Evolutionary conservation across 2,329 filamentous ascomycete genomes (phyloP), one percentile per base, ranked within the genome.

Genomic region (Colletotrichum phormii): DNA sequence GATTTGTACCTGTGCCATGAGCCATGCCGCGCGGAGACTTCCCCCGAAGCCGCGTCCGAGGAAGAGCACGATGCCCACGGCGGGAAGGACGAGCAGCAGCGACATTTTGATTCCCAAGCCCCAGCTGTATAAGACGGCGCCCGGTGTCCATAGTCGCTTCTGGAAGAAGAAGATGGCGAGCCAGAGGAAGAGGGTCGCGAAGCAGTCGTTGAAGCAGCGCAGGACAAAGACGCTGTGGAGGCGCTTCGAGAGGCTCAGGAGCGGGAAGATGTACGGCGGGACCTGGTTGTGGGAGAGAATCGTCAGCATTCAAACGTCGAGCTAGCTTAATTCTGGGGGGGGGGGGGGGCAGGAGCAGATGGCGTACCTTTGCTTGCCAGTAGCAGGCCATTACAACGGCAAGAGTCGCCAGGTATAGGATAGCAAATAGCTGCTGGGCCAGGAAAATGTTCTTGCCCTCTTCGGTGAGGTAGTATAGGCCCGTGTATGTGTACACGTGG

Each of bases 61-160:
- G 73, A 97, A 90, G 46, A 97, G 86, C 42, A 97, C 84, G 9
- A 95, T 82, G 0, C 90, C 95, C 64, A 98, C 88, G 0, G 94
- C 95, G 0, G 97, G 97, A 54, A 97, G 88, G 8, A 92, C 90
- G 53, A 99, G 87, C 54, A 99, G 87, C 61, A 98, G 82, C 15
- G 94, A 94, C 97, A 99, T 99, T 85, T 99, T 99, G 77, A 97
- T 90, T n/a, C 94, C 95, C 13, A 99, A 83, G 0, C 95, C 96
- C 78, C 91, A 88, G 63, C 92, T 93, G 85, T 94, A 98, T 62
- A 91, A 85, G 18, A 95, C 80, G 62, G 91, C 92, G 7, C 92
- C 97, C 0, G 92, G 77, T 31, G 91, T 91, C 93, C 94, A 98
- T 70, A 88, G 85, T 37, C 91, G 88, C 58, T 89, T 89, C 84